These are phyloP conservation scores for Ceratocystis variospora DNA, from an alignment of 2,329 filamentous ascomycete genomes.

Conservation along the genomic window DNA sequence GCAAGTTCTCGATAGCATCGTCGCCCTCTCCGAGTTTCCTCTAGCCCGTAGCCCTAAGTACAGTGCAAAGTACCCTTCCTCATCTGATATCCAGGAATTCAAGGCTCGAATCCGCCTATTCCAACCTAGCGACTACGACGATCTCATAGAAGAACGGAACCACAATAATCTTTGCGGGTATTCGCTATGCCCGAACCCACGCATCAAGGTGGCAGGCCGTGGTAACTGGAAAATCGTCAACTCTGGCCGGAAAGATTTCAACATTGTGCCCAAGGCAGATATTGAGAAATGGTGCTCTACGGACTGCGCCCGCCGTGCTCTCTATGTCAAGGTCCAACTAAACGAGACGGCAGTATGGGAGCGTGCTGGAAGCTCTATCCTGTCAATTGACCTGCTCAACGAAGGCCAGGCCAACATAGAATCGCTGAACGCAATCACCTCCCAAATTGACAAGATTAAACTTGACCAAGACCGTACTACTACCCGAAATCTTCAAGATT, in stretches of 20 bases:
- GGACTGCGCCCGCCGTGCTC: slow-evolving; percentile 60
- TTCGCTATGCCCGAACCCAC: slow-evolving; percentile 56
- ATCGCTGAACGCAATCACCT: slow-evolving; percentile 28
- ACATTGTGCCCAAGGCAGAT: slow-evolving; percentile 56
- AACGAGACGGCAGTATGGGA: slow-evolving; percentile 77
- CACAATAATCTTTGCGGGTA: slow-evolving; percentile 75
- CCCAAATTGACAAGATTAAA: slow-evolving; percentile 31
- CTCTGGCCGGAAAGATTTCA: slow-evolving; percentile 39
- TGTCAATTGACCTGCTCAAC: slow-evolving; percentile 49
- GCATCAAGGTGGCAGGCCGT: slow-evolving; percentile 39
- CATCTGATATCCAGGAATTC: slow-evolving; percentile 51
- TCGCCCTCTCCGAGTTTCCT: slow-evolving; percentile 54
- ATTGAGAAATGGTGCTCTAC: slow-evolving; percentile 79
- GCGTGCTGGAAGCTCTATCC: slow-evolving; percentile 44
- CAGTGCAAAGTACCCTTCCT: slow-evolving; percentile 36
- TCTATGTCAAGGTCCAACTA: slow-evolving; percentile 82
- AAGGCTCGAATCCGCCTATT: slow-evolving; percentile 55
- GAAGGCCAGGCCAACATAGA: slow-evolving; percentile 45
- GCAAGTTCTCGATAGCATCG: slow-evolving; percentile 56
- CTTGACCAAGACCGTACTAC: slow-evolving; percentile 33
- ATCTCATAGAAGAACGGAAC: slow-evolving; percentile 77
- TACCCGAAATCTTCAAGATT: slow-evolving; percentile 29
- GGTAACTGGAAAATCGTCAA: slow-evolving; percentile 56
- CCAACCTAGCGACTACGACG: slow-evolving; percentile 79
- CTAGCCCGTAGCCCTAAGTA: slow-evolving; percentile 25